Conservation (phyloP, 2,329 filamentous ascomycete genomes). For the Colletotrichum tropicale region DNA sequence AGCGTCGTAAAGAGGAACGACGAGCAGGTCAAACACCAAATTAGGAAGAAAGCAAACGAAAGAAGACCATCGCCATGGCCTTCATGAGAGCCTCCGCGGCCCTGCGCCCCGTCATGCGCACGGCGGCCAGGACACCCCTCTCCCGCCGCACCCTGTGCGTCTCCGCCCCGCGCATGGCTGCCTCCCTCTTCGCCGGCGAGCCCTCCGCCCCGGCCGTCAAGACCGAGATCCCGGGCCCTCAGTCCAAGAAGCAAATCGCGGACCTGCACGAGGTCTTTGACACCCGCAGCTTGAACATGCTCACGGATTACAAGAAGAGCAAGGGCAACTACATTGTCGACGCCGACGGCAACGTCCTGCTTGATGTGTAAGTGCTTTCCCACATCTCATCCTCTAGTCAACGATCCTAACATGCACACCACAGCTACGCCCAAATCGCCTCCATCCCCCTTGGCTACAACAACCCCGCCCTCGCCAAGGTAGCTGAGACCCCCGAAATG, state of each 20-base stretch:
- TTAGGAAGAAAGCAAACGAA: background rate
- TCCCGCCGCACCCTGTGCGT: constrained; percentile 11
- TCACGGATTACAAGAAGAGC: constrained; percentile 76
- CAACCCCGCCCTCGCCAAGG: constrained; percentile 76
- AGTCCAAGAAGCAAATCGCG: constrained; percentile 70
- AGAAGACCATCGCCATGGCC: constrained; percentile 5
- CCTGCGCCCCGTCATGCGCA: constrained; percentile 14
- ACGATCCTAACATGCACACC: background rate
- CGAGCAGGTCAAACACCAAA: background rate
- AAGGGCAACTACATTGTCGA: constrained; percentile 82
- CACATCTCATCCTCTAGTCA: background rate
- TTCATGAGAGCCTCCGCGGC: constrained; percentile 11
- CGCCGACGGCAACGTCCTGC: constrained; percentile 71
- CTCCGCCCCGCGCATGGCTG: constrained; percentile 15
- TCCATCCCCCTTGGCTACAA: constrained; percentile 94
- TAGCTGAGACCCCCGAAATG: constrained; percentile 80
- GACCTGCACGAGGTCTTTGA: constrained; percentile 83
- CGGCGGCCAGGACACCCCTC: background rate
- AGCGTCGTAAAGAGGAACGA: background rate
- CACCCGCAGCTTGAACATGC: constrained; percentile 83
- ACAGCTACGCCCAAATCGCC: constrained; percentile 85
- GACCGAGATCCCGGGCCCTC: constrained; percentile 75
- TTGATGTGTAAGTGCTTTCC: constrained; percentile 66
- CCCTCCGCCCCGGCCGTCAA: constrained; percentile 57
- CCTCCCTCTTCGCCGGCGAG: constrained; percentile 50